Conservation (phyloP, 192 early-diverging fungal genomes). For the Rhizophlyctis rosea region DNA sequence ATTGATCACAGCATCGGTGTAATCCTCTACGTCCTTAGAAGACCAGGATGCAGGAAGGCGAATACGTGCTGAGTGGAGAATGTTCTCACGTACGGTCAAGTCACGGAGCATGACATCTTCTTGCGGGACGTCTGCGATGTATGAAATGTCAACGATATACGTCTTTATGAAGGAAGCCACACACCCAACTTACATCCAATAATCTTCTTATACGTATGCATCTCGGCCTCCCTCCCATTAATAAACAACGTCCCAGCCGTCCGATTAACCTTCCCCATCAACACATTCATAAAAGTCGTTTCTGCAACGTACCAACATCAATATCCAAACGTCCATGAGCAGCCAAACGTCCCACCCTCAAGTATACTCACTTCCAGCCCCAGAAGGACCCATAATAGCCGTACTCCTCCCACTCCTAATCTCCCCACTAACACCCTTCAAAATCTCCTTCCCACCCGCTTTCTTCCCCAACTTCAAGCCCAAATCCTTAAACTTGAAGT, state of each 20-base stretch:
- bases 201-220: constrained; percentile 30
- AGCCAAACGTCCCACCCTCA: too few species aligned
- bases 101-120: constrained; percentile 46
- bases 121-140: constrained; percentile 42
- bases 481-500: constrained; percentile 41
- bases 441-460: constrained; percentile 60
- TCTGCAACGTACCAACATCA: too few species aligned
- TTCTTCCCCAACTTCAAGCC: constrained; percentile 29
- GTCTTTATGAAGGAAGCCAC: too few species aligned
- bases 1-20: constrained; percentile 23
- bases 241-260: constrained; percentile 32
- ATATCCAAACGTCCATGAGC: too few species aligned
- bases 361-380: constrained; percentile 73
- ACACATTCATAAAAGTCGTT: constrained; percentile 47
- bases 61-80: constrained; percentile 38
- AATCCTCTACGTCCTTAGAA: constrained; percentile 9
- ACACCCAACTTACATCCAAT: too few species aligned
- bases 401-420: constrained; percentile 70
- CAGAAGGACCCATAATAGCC: constrained; percentile 90
- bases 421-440: constrained; percentile 69
- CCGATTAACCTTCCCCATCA: constrained; percentile 31
- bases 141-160: too few species aligned
- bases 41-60: constrained; percentile 30
- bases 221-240: constrained; percentile 29
- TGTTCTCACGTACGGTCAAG: constrained; percentile 59